These are phyloP conservation scores for Scenedesmus sp. DNA, from an alignment of 163 green algal species.

Conservation along the genomic window DNA sequence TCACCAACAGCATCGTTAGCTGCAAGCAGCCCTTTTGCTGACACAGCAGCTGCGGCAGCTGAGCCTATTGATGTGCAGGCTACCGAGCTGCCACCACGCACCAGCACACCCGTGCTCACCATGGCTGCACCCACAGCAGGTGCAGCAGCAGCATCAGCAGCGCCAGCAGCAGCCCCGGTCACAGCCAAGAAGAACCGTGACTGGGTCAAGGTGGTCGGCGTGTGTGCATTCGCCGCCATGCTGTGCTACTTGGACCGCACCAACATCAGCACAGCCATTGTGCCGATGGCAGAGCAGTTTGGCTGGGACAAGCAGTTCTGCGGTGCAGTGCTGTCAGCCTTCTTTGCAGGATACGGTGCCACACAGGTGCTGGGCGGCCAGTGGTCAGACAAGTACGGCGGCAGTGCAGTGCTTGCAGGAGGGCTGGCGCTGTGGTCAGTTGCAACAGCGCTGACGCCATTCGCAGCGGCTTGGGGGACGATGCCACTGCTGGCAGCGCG, in stretches of 20 bases:
- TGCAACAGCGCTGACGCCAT: conserved; percentile 74
- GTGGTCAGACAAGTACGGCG: conserved; percentile 78
- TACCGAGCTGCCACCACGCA: background rate
- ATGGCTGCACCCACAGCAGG: background rate
- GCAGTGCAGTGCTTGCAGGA: conserved; percentile 74
- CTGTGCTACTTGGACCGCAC: conserved; percentile 49
- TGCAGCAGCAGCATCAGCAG: conserved; percentile 6
- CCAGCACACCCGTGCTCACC: background rate
- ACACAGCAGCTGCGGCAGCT: background rate
- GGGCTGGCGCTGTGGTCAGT: conserved; percentile 79
- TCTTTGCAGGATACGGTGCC: conserved; percentile 78
- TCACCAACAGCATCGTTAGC: background rate
- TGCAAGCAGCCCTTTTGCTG: background rate
- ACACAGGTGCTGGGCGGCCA: conserved; percentile 62
- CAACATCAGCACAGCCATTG: conserved; percentile 85
- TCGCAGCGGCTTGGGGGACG: conserved; percentile 65
- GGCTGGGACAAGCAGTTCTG: conserved; percentile 76
- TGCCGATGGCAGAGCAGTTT: conserved; percentile 80
- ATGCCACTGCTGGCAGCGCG: conserved; percentile 70
- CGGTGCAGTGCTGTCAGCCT: conserved; percentile 79
- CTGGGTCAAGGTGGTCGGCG: conserved; percentile 39
- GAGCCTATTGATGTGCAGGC: conserved; percentile 7
- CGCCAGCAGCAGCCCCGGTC: background rate
- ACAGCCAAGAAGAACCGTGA: background rate
- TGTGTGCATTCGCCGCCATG: conserved; percentile 32